phyloP scores from a whole-genome alignment of 129 eudicot genomes.

The Flaveria ramosissima region DNA sequence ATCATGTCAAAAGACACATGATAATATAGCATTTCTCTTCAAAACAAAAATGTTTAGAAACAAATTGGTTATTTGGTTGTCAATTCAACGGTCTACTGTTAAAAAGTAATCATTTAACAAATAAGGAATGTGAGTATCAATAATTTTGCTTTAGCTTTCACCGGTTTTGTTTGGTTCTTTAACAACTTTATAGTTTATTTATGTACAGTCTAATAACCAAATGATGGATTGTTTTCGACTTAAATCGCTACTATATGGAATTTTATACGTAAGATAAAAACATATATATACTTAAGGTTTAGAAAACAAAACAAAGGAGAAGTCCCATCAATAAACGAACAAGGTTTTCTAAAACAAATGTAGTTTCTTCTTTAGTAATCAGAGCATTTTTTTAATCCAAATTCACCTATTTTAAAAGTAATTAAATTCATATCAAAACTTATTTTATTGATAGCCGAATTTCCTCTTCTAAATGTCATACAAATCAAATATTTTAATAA shows the following conservation, averaged over 20 bases:
- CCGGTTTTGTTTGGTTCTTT: not conserved
- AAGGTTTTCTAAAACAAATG: not conserved
- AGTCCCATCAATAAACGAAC: not conserved
- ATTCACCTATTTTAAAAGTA: not conserved
- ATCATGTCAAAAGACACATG: too few species aligned
- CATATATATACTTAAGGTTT: not conserved
- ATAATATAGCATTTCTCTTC: too few species aligned
- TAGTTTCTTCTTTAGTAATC: not conserved
- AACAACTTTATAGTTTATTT: too few species aligned
- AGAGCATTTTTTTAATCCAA: not conserved
- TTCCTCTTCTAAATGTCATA: not conserved
- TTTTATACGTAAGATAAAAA: not conserved
- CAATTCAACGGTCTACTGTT: too few species aligned
- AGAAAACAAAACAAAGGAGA: not conserved
- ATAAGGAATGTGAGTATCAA: too few species aligned
- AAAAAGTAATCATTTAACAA: too few species aligned
- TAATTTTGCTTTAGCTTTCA: not conserved
- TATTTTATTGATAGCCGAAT: not conserved
- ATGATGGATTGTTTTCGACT: not conserved
- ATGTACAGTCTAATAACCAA: not conserved
- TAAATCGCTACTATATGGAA: too few species aligned
- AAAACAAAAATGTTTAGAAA: too few species aligned
- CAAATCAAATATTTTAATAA: not conserved
- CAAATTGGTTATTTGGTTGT: too few species aligned
- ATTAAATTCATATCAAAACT: not conserved